Base-by-base conservation (phyloP, 73 alveolate genomes). In the Paraurostyla sp. region DNA sequence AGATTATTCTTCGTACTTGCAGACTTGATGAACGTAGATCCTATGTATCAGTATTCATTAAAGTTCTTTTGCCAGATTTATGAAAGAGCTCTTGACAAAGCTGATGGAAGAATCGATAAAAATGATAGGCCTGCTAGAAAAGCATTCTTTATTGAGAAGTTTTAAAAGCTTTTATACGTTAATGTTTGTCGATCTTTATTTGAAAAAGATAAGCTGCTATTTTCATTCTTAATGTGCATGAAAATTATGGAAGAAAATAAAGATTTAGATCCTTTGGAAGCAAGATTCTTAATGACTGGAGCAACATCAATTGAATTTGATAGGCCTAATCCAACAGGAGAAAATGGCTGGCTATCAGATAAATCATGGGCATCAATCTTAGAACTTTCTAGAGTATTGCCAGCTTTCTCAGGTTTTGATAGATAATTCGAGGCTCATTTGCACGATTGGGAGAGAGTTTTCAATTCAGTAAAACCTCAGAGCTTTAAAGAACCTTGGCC, bases 151-250 rank as follows among this genome's bases (percentile, higher is more conserved):
- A 90, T 54, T 25, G 63, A 75, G 71, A 76, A 78, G 40, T 93
- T 95, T 75, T 71, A 91, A 50, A 69, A 85, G 76, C 80, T 93
- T 71, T 94, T 94, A 30, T 96, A 94, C 84, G 68, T 86, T 65
- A 95, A 94, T 84, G 98, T 97, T 35, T 96, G 99, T 83, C 91
- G 99, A 68, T 96, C 99, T 27, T 96, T 98, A 45, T 98, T 96
- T 85, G 99, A 97, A 76, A 95, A 98, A 76, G 99, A 98, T 93
- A 90, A 98, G 93, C 98, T 98, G 29, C 92, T 98, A 81, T 97
- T 96, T 92, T 93, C 99, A 48, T 95, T 95, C 59, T 65, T 96
- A 62, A 58, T 97, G 73, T 91, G 96, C 76, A 80, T 97, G 76
- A 96, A 98, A 51, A 95, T 93, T 9, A 87, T 95, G 95, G 91